Evolutionary conservation across 495 filamentous ascomycete genomes (phyloP).

Genomic region (Xylaria castorea): DNA sequence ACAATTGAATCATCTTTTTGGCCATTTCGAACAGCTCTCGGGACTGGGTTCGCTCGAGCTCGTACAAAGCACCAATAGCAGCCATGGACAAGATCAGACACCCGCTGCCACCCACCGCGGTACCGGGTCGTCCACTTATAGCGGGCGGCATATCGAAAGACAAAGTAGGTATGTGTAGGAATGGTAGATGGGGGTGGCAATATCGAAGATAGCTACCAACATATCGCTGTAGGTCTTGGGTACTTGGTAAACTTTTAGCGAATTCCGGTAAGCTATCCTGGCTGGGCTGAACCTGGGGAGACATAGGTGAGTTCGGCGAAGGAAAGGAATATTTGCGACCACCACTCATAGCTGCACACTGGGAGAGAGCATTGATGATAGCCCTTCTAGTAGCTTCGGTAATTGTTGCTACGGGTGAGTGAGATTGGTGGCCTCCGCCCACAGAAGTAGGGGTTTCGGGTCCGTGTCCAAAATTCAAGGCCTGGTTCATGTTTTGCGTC

Average conservation of each 20-base stretch:
- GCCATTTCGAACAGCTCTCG: constrained; percentile 91
- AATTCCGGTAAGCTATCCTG: constrained; percentile 58
- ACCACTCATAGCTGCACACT: constrained; percentile 74
- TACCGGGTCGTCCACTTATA: constrained; percentile 67
- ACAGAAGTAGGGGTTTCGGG: constrained; percentile 75
- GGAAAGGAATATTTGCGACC: constrained; percentile 80
- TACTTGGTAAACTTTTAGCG: constrained; percentile 72
- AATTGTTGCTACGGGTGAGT: constrained; percentile 70
- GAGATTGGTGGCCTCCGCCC: constrained; percentile 64
- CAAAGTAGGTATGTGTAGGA: constrained; percentile 90
- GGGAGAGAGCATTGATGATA: constrained; percentile 80
- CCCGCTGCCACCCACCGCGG: constrained; percentile 76
- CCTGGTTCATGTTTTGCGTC: constrained; percentile 61
- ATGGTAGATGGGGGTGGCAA: constrained; percentile 94
- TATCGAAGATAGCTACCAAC: constrained; percentile 91
- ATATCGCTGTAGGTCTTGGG: constrained; percentile 90
- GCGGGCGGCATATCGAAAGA: constrained; percentile 83
- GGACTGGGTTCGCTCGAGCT: constrained; percentile 78
- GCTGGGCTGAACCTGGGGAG: constrained; percentile 58
- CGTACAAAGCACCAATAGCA: constrained; percentile 94
- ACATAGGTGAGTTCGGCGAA: constrained; percentile 68
- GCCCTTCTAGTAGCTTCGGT: constrained; percentile 93
- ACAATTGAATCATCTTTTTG: constrained; percentile 93
- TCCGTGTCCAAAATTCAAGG: constrained; percentile 65
- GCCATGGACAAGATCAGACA: constrained; percentile 95